Conservation (phyloP, 2,329 filamentous ascomycete genomes). For the Raffaelea albimanens region DNA sequence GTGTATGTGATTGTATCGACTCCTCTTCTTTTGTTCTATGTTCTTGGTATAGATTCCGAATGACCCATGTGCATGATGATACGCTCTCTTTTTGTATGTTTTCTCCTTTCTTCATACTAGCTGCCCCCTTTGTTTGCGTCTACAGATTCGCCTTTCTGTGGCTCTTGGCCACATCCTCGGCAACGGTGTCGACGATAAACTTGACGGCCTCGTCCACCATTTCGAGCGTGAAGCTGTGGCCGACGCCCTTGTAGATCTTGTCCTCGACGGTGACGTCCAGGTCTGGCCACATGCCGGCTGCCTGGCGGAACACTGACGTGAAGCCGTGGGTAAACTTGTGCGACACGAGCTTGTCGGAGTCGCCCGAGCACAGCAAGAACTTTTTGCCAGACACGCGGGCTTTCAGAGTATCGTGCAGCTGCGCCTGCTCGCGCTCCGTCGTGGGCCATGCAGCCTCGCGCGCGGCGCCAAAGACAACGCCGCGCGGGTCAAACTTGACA, state of each 20-base stretch:
- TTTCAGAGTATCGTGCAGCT: conserved; percentile 36
- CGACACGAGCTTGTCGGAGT: conserved; percentile 62
- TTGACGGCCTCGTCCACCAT: conserved; percentile 60
- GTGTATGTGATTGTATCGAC: no score
- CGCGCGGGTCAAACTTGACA: conserved; percentile 63
- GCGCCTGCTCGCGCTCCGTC: conserved; percentile 19
- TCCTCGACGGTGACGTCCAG: conserved; percentile 51
- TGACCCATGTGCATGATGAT: not conserved
- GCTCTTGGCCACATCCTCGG: conserved; percentile 12
- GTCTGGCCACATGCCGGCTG: conserved; percentile 40
- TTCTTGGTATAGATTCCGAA: not conserved
- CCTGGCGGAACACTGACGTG: conserved; percentile 49
- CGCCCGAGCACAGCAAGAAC: conserved; percentile 56
- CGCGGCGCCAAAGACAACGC: conserved; percentile 55
- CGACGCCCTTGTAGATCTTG: conserved; percentile 56
- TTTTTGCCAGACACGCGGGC: conserved; percentile 49
- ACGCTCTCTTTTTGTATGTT: not conserved
- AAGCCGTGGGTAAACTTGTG: conserved; percentile 53
- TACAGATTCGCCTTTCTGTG: not conserved
- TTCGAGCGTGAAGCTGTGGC: conserved; percentile 56
- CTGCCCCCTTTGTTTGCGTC: not conserved
- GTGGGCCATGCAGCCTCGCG: conserved; percentile 21
- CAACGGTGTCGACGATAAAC: conserved; percentile 48
- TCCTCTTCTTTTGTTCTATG: not conserved
- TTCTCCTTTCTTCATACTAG: not conserved